Percentiles rank a stretch among this genome's conserved stretches.
Evolutionary conservation across 768 basidiomycete genomes (phyloP).

Genomic region (Russula sp.): DNA sequence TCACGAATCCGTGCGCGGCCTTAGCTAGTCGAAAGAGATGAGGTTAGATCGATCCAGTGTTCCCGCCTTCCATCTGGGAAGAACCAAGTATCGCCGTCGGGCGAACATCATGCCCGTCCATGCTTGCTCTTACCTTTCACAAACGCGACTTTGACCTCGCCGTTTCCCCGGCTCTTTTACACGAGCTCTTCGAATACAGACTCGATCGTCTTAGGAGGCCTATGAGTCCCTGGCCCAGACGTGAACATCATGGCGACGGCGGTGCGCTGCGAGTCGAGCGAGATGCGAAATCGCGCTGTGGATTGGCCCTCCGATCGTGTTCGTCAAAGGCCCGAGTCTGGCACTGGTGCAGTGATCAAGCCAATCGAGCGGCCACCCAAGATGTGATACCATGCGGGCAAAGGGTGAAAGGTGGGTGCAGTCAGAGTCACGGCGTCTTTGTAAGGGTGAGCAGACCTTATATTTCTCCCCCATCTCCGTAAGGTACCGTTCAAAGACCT

Average conservation of each 20-base stretch:
- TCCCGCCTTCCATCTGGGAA: too few species aligned
- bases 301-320: too few species aligned
- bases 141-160: slow-evolving; percentile 54
- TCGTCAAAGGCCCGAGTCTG: too few species aligned
- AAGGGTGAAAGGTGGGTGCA: too few species aligned
- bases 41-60: too few species aligned
- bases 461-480: slow-evolving; percentile 69
- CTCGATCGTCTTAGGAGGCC: slow-evolving; percentile 77
- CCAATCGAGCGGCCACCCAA: not conserved
- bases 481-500: slow-evolving; percentile 82
- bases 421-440: too few species aligned
- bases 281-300: too few species aligned
- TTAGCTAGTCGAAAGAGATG: too few species aligned
- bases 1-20: too few species aligned
- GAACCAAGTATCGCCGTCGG: too few species aligned
- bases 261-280: slow-evolving; percentile 51
- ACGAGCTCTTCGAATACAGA: slow-evolving; percentile 80
- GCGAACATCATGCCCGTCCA: too few species aligned
- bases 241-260: slow-evolving; percentile 76
- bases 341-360: too few species aligned
- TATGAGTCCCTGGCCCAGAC: slow-evolving; percentile 60
- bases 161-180: slow-evolving; percentile 37
- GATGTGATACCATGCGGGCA: not conserved
- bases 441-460: slow-evolving; percentile 48
- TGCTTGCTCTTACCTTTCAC: slow-evolving; percentile 42